Percentiles rank a stretch among this genome's conserved stretches.
These are phyloP conservation scores for Colletotrichum cereale DNA, from an alignment of 2,329 filamentous ascomycete genomes.

Conservation along the genomic window DNA sequence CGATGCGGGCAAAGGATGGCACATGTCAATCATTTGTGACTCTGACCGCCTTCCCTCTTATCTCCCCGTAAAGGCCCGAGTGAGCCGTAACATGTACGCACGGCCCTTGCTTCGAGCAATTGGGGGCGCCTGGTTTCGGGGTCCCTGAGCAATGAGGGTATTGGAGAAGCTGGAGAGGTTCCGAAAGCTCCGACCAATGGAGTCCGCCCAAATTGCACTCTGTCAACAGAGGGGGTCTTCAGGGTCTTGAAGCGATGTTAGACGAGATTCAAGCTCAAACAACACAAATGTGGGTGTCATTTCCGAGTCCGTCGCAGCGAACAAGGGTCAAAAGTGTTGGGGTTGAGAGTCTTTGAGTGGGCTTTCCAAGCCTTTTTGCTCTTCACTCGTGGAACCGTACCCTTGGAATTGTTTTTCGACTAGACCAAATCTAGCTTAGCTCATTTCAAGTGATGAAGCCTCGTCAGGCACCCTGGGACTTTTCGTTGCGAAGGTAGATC, in stretches of 20 bases:
- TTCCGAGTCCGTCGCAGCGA: conserved; percentile 14
- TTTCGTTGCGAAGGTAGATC: conserved; percentile 3
- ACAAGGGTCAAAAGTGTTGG: conserved; percentile 38
- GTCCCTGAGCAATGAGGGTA: conserved; percentile 5
- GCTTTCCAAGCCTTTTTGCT: conserved; percentile 18
- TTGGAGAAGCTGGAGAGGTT: conserved; percentile 24
- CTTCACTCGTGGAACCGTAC: conserved; percentile 31
- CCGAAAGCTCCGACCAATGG: conserved; percentile 13
- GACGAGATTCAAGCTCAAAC: conserved; percentile 35
- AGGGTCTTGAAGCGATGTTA: conserved; percentile 28
- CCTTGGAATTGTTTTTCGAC: conserved; percentile 13
- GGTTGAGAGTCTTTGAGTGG: conserved; percentile 32
- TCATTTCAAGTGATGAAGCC: conserved; percentile 25
- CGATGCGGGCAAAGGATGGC: not conserved
- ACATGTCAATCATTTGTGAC: conserved; percentile 1
- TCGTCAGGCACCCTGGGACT: conserved; percentile 12
- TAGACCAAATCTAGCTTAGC: conserved; percentile 13
- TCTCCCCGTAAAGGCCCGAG: conserved; percentile 22
- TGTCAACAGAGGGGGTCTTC: conserved; percentile 20
- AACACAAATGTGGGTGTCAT: conserved; percentile 26
- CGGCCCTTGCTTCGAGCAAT: conserved; percentile 24
- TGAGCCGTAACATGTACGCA: conserved; percentile 24
- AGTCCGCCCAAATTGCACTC: not conserved
- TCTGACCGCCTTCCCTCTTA: not conserved
- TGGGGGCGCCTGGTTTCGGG: conserved; percentile 11